Evolutionary conservation across 2,329 filamentous ascomycete genomes (phyloP), one percentile per base, ranked within the genome.

Genomic region (Ploettnerulaceae sp.): DNA sequence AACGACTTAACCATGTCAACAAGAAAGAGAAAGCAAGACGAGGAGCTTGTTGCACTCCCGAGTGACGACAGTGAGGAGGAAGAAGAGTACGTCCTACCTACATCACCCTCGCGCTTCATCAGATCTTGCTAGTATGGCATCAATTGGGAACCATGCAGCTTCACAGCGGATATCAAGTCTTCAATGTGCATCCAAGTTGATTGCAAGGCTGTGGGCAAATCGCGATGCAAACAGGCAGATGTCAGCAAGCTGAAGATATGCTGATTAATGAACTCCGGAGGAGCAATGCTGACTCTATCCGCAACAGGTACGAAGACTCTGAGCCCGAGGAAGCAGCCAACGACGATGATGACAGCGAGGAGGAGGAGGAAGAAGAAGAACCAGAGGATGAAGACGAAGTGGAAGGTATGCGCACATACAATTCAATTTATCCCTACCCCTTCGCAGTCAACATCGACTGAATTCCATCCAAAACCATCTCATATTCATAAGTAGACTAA

Each of bases 301-400:
- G 7, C 35, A 15, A 41, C 45, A 61, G 59, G 34, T 61, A 61
- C 36, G 58, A 69, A 53, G 64, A 64, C 52, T 57, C 62, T 45
- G 55, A 64, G 52, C 57, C 57, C 41, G 54, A 61, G 44, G 59
- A 61, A 46, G 56, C 57, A 41, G 57, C 49, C 36, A 58, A 63
- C 54, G 56, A 64, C 53, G 63, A 59, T 25, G 61, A 64, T 47
- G 67, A 69, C 15, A 61, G 66, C 20, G 65, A 68, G 43, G 61
- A 67, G 33, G 54, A 56, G 50, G 56, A 44, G 48, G 48, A 53
- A 18, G 51, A 46, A 47, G 48, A 53, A 15, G 52, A 61, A 34
- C 53, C 57, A 7, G 51, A 53, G 12, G 51, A 55, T 25, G 50
- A 56, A 36, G 45, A 52, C 15, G 40, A 56, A 37, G 52, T 22